Evolutionary conservation across 1,139 yeast genomes (phyloP), one percentile per base, ranked within the genome.

Genomic region (Debaryomyces robertsiae): DNA sequence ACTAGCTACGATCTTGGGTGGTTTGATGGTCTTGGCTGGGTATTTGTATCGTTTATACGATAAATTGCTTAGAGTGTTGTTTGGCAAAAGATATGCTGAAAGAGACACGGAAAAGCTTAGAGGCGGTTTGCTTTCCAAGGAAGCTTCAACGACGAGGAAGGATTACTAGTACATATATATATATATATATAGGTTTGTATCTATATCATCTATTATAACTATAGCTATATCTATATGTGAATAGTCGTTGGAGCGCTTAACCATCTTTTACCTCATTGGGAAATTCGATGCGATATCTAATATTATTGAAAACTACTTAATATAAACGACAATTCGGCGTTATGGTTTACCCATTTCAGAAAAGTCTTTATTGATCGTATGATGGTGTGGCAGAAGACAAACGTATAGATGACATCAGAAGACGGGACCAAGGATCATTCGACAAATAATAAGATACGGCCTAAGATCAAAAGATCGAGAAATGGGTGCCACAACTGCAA

Each of bases 1-100:
- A 46, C 64, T 91, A 38, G 84, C 87, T 6, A 91, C 96, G 2
- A 84, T 93, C 30, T 52, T 80, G n/a, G 91, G 93, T 3, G 93
- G 94, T 1, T 53, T 84, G 10, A 63, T 81, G 44, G 77, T 84
- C 3, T 67, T 82, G 16, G 82, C 80, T 0, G 65, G 75, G 37
- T 60, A 65, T 54, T 48, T 62, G n/a, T 80, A 71, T 57, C 67
- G 71, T 44, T 47, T 70, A 17, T 72, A 71, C 45, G 87, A 81
- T 47, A 75, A 69, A 48, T 31, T 75, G 15, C 52, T 81, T 31
- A 46, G 59, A 7, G 10, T 74, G 2, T 27, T 73, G 0, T 75
- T 73, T 47, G 87, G 88, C 7, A 72, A 73, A 51, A 76, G 65
- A 51, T 73, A 58, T 47, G 79, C 73, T 4, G 70, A 69, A 9